Base-by-base conservation (phyloP, 1,284 basidiomycete genomes). In the Ceratobasidium theobromae region DNA sequence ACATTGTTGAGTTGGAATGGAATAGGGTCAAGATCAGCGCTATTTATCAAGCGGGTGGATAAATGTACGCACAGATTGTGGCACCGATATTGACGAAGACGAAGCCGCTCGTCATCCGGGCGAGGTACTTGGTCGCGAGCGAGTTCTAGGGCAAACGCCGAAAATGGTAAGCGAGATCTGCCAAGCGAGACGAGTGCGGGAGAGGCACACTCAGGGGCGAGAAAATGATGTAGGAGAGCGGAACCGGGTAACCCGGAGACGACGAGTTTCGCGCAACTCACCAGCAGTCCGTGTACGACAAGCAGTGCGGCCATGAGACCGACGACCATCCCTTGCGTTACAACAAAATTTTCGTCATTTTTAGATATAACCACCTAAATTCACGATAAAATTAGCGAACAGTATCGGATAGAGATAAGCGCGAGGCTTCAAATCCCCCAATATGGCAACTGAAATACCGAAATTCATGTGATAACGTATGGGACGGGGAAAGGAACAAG, bases 61-160 rank as follows among this genome's bases (percentile, higher is more conserved):
- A 35, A 65, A 58, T 25, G 55, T 69, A 74, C 83, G 72, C 68
- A 86, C 85, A 71, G 69, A 83, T 77, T 2, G 86, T 87, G n/a
- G 84, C 80, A 45, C 90, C 92, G 58, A 95, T 78, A 75, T 95
- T 95, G 73, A 95, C 80, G 74, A 96, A 95, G 14, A 97, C 89
- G 73, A 95, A 97, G 35, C 83, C 83, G 58, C 82, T 83, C 0
- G 94, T 91, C 69, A 96, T 78, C 32, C 81, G 80, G 0, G 94
- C 92, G 0, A 98, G 85, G 67, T 88, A 81, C 43, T 85, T 84
- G 3, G 94, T 97, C 4, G 85, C 86, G 55, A 96, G 77, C 32
- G 90, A 93, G 77, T 95, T 96, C 83, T 86, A n/a, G n/a, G 11
- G 27, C 53, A 30, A 5, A 41, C 35, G 9, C 23, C 1, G 21